Evolutionary conservation across 2,329 filamentous ascomycete species (phyloP), one percentile per base, ranked within the genome.

Genomic region (Pseudogymnoascus sp.): DNA sequence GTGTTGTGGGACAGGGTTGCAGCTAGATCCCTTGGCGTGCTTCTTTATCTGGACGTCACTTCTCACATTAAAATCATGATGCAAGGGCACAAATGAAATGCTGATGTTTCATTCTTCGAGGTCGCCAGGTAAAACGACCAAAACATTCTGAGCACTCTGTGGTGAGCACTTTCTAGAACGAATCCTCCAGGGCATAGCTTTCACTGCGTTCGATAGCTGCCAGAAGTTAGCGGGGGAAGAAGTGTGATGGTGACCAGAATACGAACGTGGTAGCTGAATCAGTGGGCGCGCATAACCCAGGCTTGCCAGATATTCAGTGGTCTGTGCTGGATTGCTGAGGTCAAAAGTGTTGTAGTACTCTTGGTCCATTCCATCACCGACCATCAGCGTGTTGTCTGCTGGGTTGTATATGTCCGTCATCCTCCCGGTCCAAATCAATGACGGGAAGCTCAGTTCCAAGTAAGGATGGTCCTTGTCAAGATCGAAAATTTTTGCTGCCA

Each of bases 381-480:
- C 35, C 7, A 8, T 38, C 35, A 38, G 19, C 35, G 35, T 38
- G 35, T 38, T 38, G 35, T 38, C 35, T 38, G 35, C 52, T 1
- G 62, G 61, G 33, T 61, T 39, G 55, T 63, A 64, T n/a, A 64
- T 48, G 55, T 66, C 64, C 15, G 59, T 58, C 61, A 66, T 60
- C 33, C 57, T 64, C 23, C 63, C 61, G 19, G 63, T 65, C 64
- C 62, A 64, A 19, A 38, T 38, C 35, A 38, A 19, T 38, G 35
- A 38, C 15, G 35, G 35, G 15, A 38, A 38, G 15, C 35, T 38
- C 35, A 38, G 35, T 38, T 38, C 35, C 35, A 38, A 19, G 19
- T 38, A 38, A 19, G 35, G 35, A 9, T 38, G 35, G 35, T 38
- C 35, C 9, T 15, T 38, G 35, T 38, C 35, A 19, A 38, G 35